phyloP scores from a whole-genome alignment of 805 yeast genomes.

The Sungouiella thailandica region DNA sequence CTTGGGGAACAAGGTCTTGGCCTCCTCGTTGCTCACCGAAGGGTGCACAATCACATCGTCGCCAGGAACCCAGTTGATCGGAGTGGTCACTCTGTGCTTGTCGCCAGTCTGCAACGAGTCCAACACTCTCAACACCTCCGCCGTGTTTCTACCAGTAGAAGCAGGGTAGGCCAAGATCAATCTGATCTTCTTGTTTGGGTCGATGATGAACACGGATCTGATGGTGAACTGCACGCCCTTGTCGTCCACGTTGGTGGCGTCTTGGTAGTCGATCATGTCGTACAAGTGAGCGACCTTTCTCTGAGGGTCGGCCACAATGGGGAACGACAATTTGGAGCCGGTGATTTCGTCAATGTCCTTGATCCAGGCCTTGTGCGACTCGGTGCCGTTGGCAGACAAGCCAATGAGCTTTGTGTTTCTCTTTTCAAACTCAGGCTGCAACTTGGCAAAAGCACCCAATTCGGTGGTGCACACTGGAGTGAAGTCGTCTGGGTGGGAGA shows the following conservation, averaged over 20 bases:
- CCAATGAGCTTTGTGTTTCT: constrained; percentile 88
- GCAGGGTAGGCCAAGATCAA: constrained; percentile 87
- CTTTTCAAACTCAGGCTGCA: constrained; percentile 82
- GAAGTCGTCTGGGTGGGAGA: constrained; percentile 95
- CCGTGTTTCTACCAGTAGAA: constrained; percentile 89
- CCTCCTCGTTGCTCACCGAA: constrained; percentile 64
- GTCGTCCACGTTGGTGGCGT: constrained; percentile 65
- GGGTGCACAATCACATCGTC: constrained; percentile 93
- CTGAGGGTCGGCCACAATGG: constrained; percentile 83
- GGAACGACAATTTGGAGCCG: constrained; percentile 74
- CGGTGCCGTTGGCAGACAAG: constrained; percentile 78
- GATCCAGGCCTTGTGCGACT: constrained; percentile 80
- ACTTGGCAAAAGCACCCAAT: constrained; percentile 86
- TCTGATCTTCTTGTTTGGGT: constrained; percentile 85
- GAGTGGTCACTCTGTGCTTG: constrained; percentile 78
- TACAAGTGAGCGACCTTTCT: constrained; percentile 80
- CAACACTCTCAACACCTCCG: constrained; percentile 85
- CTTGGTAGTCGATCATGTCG: constrained; percentile 86
- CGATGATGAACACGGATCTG: constrained; percentile 89
- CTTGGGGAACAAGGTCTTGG: constrained; percentile 75
- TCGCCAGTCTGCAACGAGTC: constrained; percentile 87
- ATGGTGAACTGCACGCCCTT: constrained; percentile 77
- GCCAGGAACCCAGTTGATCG: constrained; percentile 87
- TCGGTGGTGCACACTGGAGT: constrained; percentile 97
- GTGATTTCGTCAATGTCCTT: constrained; percentile 86